A percentile compares a stretch with the other conserved stretches of the same genome.
Evolutionary conservation across 352 stramenopile genomes (phyloP).

Genomic region (Thalassiosira hispida): DNA sequence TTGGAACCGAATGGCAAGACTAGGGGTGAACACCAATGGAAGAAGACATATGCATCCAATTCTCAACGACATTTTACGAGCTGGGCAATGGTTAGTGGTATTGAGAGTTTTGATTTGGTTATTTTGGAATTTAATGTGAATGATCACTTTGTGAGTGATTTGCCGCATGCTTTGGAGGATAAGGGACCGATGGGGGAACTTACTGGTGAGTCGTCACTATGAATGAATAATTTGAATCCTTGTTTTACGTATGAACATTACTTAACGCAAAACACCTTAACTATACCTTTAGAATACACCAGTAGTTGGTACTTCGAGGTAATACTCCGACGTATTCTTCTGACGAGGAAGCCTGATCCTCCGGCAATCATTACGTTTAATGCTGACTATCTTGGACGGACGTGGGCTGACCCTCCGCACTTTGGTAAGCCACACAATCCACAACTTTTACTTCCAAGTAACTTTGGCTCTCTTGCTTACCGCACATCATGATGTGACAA

Average conservation of each 20-base stretch:
- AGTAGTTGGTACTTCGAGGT: slow-evolving; percentile 29
- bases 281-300: slow-evolving; percentile 17
- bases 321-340: slow-evolving; percentile 36
- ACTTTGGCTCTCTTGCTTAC: no score
- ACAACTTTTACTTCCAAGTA: no score
- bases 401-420: slow-evolving; percentile 3
- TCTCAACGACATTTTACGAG: slow-evolving; percentile 32
- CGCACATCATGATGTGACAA: no score
- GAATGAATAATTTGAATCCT: no score
- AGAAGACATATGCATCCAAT: slow-evolving; percentile 37
- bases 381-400: slow-evolving; percentile 38
- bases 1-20: not conserved
- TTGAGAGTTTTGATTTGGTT: slow-evolving; percentile 45
- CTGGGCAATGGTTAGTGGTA: slow-evolving; percentile 19
- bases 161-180: slow-evolving; percentile 40
- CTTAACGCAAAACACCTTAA: no score
- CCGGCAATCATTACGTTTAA: slow-evolving; percentile 54
- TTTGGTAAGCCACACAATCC: no score
- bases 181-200: no score
- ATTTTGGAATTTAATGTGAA: slow-evolving; percentile 57
- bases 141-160: slow-evolving; percentile 30
- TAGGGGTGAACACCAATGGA: slow-evolving; percentile 21
- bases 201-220: no score
- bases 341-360: slow-evolving; percentile 54
- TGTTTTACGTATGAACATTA: no score